Conservation (phyloP, 176 grass and related monocot genomes). For the Urochloa ruziziensis region DNA sequence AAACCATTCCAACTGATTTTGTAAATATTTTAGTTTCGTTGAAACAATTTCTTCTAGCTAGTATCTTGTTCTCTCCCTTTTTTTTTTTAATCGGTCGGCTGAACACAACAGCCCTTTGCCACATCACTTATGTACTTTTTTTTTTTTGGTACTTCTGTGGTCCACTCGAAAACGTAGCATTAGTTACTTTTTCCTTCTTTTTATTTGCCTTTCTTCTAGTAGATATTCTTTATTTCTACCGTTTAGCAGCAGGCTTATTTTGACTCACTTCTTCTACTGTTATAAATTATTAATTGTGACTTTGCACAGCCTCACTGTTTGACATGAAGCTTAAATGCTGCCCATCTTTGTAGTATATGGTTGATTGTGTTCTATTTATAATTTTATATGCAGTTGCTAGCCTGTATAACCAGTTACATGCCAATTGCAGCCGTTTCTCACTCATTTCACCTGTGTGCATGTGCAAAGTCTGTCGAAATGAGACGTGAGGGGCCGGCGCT, state of each 20-base stretch:
- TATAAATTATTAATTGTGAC: not conserved
- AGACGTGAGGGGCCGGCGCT: not conserved
- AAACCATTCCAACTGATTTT: too few species aligned
- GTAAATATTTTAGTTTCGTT: too few species aligned
- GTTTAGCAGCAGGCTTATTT: not conserved
- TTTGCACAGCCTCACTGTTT: not conserved
- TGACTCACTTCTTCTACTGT: not conserved
- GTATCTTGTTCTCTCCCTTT: too few species aligned
- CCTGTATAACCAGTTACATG: not conserved
- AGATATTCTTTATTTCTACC: not conserved
- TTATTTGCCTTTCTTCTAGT: not conserved
- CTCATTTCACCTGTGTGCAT: not conserved
- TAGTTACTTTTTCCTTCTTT: not conserved
- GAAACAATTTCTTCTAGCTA: too few species aligned
- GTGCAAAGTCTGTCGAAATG: constrained; percentile 38
- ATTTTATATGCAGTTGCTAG: not conserved
- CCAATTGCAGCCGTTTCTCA: not conserved
- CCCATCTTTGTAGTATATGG: not conserved
- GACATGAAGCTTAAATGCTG: not conserved
- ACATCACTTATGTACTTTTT: too few species aligned
- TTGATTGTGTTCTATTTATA: not conserved
- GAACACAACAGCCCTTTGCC: too few species aligned
- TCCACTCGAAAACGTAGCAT: too few species aligned
- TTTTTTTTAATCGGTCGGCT: too few species aligned
- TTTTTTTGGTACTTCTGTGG: not conserved